phyloP scores from a whole-genome alignment of 148 eudicot genomes.

The Limonium bicolor region DNA sequence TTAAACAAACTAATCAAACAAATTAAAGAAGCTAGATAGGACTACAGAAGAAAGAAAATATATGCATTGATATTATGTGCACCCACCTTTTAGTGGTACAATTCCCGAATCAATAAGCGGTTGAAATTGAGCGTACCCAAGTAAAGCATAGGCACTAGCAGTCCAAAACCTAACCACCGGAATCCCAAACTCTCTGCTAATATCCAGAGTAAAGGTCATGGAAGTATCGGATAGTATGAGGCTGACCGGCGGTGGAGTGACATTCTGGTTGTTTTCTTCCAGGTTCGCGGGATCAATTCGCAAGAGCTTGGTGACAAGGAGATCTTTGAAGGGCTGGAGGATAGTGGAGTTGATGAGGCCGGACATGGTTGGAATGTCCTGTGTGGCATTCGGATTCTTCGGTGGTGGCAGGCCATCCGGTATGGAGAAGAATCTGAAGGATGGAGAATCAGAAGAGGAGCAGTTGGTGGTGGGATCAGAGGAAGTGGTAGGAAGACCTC shows the following conservation, averaged over 20 bases:
- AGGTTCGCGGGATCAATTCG: not conserved
- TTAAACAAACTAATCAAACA: too few relatives aligned
- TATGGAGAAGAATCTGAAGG: slow-evolving; percentile 21
- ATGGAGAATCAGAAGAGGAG: slow-evolving; percentile 15
- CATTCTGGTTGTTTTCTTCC: too few relatives aligned
- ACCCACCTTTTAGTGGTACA: slow-evolving; percentile 36
- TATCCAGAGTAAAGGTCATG: slow-evolving; percentile 22
- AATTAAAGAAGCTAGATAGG: too few relatives aligned
- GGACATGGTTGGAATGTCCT: slow-evolving; percentile 11
- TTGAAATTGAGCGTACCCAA: slow-evolving; percentile 16
- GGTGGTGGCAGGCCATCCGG: slow-evolving; percentile 25
- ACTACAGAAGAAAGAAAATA: too few relatives aligned
- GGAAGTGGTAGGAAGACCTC: slow-evolving; percentile 12
- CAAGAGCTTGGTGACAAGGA: slow-evolving; percentile 8
- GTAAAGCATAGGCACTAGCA: slow-evolving; percentile 19
- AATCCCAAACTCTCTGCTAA: slow-evolving; percentile 22
- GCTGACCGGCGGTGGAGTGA: slow-evolving; percentile 15
- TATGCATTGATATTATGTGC: too few relatives aligned
- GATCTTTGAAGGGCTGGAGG: slow-evolving; percentile 15
- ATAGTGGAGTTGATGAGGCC: slow-evolving; percentile 1
- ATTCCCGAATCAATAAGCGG: slow-evolving; percentile 9
- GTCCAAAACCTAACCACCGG: slow-evolving; percentile 22
- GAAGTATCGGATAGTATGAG: slow-evolving; percentile 17
- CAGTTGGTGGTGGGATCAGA: too few relatives aligned
- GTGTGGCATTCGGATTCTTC: slow-evolving; percentile 12